A percentile compares a stretch with the other conserved stretches of the same genome.
Evolutionary conservation across 257 asterid species (phyloP).

Genomic region (Eucommia ulmoides): DNA sequence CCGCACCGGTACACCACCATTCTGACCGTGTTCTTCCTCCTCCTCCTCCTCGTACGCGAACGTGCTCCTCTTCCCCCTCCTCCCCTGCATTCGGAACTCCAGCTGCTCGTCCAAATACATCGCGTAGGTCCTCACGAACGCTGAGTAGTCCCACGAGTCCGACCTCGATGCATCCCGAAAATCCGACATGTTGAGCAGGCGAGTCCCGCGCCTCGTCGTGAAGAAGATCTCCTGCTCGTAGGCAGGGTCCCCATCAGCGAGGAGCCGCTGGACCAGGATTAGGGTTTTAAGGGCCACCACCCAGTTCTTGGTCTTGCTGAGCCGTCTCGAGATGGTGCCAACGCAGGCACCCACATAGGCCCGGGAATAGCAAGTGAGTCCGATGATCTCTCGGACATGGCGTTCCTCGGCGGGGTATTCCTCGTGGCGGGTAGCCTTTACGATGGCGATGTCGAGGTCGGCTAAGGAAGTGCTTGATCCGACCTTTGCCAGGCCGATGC

Average conservation of each 20-base stretch:
- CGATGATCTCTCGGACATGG: constrained; percentile 57
- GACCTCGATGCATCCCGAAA: constrained; percentile 57
- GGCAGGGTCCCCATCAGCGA: constrained; percentile 57
- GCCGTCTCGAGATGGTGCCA: constrained; percentile 58
- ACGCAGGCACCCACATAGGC: constrained; percentile 61
- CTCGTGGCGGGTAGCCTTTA: constrained; percentile 93
- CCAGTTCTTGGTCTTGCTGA: constrained; percentile 82
- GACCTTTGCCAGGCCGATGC: constrained; percentile 86
- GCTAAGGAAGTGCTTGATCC: constrained; percentile 59
- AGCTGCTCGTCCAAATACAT: constrained; percentile 74
- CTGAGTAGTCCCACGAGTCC: constrained; percentile 80
- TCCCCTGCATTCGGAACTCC: constrained; percentile 57
- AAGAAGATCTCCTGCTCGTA: constrained; percentile 88
- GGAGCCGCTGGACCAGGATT: constrained; percentile 74
- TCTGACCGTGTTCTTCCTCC: constrained; percentile 22
- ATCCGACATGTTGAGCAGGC: constrained; percentile 85
- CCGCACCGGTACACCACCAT: constrained; percentile 14
- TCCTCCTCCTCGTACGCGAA: constrained; percentile 25
- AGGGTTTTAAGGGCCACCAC: constrained; percentile 76
- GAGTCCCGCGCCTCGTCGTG: constrained; percentile 78
- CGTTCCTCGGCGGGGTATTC: constrained; percentile 89
- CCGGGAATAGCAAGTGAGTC: constrained; percentile 65
- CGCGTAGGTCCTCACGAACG: constrained; percentile 69
- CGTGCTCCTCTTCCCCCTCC: constrained; percentile 47
- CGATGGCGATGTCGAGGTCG: constrained; percentile 89